These are phyloP conservation scores for Crithidia thermophila DNA, from an alignment of 208 protist genomes.

Conservation along the genomic window DNA sequence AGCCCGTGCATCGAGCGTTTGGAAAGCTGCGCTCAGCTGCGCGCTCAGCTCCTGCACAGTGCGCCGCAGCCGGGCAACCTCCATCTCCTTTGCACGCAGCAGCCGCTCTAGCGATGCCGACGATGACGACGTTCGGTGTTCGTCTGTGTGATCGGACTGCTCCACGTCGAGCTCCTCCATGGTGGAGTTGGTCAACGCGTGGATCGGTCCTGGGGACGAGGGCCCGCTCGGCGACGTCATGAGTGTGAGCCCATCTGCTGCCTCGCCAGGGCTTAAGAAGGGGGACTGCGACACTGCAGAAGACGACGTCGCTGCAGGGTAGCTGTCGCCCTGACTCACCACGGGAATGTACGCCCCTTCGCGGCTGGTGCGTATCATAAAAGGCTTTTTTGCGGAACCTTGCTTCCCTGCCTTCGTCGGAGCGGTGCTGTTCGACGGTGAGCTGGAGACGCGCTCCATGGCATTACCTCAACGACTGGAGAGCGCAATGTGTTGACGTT, in stretches of 20 bases:
- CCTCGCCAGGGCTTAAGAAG: background rate
- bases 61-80: constrained; percentile 55
- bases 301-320: background rate
- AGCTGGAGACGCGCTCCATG: background rate
- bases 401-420: too few species aligned
- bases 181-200: background rate
- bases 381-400: too few species aligned
- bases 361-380: too few species aligned
- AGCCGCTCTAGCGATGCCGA: constrained; percentile 18
- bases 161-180: too few species aligned
- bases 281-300: background rate
- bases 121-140: background rate
- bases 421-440: background rate
- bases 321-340: background rate
- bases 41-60: constrained; percentile 58
- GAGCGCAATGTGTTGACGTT: too few species aligned
- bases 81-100: constrained; percentile 36
- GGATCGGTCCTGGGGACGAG: background rate
- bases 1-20: constrained; percentile 60
- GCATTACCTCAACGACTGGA: too few species aligned
- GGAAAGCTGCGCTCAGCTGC: constrained; percentile 53
- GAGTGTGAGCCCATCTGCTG: background rate
- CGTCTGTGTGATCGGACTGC: background rate
- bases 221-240: background rate
- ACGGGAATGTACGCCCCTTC: too few species aligned